phyloP scores from a whole-genome alignment of 2,329 filamentous ascomycete genomes.

The Didymella pomorum region DNA sequence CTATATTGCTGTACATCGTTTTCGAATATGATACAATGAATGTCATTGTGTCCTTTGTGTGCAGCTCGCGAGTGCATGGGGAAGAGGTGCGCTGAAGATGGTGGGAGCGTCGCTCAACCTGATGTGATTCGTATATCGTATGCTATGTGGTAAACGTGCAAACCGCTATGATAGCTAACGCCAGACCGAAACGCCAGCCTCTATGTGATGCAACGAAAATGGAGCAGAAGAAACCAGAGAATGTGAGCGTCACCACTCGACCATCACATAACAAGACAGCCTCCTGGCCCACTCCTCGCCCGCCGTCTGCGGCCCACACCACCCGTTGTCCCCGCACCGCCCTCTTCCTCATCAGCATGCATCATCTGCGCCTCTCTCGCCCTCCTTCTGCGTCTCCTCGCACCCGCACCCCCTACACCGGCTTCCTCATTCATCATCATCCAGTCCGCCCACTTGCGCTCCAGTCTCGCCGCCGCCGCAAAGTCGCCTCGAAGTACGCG shows the following conservation, averaged over 20 bases:
- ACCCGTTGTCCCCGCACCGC: conserved; percentile 48
- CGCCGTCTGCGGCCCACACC: conserved; percentile 55
- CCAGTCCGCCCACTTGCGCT: conserved; percentile 90
- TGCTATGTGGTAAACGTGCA: neutral
- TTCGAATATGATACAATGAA: neutral
- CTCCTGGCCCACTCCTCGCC: conserved; percentile 57
- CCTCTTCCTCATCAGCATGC: conserved; percentile 83
- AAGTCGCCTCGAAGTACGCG: conserved; percentile 81
- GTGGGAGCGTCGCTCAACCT: neutral
- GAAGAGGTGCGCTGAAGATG: neutral
- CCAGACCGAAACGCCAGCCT: conserved; percentile 1
- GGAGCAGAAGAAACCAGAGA: no score
- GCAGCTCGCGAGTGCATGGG: no score
- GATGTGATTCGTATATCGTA: neutral
- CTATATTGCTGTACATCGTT: neutral
- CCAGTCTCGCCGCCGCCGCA: conserved; percentile 76
- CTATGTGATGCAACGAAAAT: conserved; percentile 1
- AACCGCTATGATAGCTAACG: neutral
- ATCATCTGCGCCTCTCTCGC: conserved; percentile 82
- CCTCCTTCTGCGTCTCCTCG: conserved; percentile 74
- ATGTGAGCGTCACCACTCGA: no score
- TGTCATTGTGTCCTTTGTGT: no score
- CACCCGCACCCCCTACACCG: conserved; percentile 68
- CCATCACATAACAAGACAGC: conserved; percentile 56
- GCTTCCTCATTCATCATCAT: conserved; percentile 93